Evolutionary conservation across 2,329 filamentous ascomycete species (phyloP).

Genomic region (Claviceps sp.): DNA sequence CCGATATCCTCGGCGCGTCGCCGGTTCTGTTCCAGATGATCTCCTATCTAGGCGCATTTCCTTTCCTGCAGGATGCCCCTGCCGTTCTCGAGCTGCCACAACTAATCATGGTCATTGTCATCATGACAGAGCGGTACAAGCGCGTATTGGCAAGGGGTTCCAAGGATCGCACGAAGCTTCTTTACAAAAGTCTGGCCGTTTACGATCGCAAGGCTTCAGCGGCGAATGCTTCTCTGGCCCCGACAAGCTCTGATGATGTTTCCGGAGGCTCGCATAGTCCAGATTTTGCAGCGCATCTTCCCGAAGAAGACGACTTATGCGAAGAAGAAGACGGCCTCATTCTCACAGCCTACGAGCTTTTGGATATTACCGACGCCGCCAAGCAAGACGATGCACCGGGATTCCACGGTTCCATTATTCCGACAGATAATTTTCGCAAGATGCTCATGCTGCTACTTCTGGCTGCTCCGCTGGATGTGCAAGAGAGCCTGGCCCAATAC

Average conservation of each 20-base stretch:
- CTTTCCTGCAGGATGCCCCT: constrained; percentile 57
- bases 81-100: constrained; percentile 56
- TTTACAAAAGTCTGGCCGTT: constrained; percentile 61
- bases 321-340: constrained; percentile 49
- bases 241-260: not conserved
- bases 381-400: constrained; percentile 35
- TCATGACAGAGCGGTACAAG: constrained; percentile 57
- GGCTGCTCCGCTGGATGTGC: constrained; percentile 48
- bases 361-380: constrained; percentile 51
- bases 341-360: constrained; percentile 52
- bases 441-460: constrained; percentile 58
- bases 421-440: constrained; percentile 58
- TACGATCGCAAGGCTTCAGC: constrained; percentile 46
- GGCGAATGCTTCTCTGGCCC: constrained; percentile 7
- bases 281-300: constrained; percentile 34
- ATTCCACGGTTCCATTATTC: constrained; percentile 54
- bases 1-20: constrained; percentile 53
- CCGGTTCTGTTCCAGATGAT: constrained; percentile 59
- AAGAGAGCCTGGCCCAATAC: constrained; percentile 51
- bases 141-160: constrained; percentile 46
- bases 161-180: constrained; percentile 45
- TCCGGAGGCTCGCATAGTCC: constrained; percentile 8
- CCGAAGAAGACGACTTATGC: constrained; percentile 29
- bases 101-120: constrained; percentile 57
- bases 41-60: constrained; percentile 59